Conservation (phyloP, 345 rosid species). For the Laguncularia racemosa region DNA sequence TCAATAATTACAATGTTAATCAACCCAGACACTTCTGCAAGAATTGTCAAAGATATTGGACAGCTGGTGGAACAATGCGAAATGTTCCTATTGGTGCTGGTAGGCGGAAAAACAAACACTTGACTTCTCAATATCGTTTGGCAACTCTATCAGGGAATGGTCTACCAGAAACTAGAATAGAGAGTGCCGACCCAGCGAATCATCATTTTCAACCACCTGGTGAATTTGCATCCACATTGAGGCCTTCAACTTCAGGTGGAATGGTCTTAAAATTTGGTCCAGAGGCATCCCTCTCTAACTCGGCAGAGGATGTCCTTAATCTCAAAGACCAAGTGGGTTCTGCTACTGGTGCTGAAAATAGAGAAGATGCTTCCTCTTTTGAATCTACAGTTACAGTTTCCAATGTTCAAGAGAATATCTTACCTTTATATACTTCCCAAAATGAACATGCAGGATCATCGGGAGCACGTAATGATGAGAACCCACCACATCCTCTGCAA, state of each 20-base stretch:
- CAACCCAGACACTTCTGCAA: slow-evolving; percentile 82
- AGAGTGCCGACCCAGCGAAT: slow-evolving; percentile 26
- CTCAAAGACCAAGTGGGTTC: slow-evolving; percentile 38
- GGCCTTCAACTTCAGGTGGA: slow-evolving; percentile 35
- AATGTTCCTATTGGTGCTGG: slow-evolving; percentile 82
- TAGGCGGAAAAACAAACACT: slow-evolving; percentile 61
- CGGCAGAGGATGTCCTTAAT: slow-evolving; percentile 46
- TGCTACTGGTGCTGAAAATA: slow-evolving; percentile 18
- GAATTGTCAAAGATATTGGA: slow-evolving; percentile 87
- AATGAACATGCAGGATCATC: slow-evolving; percentile 22
- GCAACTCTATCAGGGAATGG: slow-evolving; percentile 44
- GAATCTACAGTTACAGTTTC: slow-evolving; percentile 29
- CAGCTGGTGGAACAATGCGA: slow-evolving; percentile 80
- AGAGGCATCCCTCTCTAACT: slow-evolving; percentile 46
- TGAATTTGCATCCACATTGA: slow-evolving; percentile 22
- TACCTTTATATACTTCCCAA: slow-evolving; percentile 15
- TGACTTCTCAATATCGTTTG: slow-evolving; percentile 55
- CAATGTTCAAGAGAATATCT: slow-evolving; percentile 18
- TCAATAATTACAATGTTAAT: slow-evolving; percentile 72
- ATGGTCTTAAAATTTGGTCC: slow-evolving; percentile 49
- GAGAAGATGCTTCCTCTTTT: slow-evolving; percentile 31
- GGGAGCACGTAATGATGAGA: slow-evolving; percentile 18
- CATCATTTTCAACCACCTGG: slow-evolving; percentile 25
- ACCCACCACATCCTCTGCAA: slow-evolving; percentile 14
- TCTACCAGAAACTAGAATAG: slow-evolving; percentile 27